phyloP scores from a whole-genome alignment of 2,329 filamentous ascomycete genomes.

The Colletotrichum liriopes region DNA sequence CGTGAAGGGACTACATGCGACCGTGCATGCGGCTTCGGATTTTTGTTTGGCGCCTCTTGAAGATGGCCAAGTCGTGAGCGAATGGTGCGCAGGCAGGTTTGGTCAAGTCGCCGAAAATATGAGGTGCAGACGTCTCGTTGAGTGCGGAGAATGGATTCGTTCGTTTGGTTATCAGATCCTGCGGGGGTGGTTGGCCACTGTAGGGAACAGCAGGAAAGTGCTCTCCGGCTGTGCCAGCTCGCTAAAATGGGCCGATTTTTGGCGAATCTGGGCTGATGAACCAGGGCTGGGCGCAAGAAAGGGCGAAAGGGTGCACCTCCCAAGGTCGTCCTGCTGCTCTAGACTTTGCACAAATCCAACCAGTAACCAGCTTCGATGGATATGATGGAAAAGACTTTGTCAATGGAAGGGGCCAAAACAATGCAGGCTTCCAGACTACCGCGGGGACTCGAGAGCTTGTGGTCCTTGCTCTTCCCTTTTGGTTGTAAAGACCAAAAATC shows the following conservation, averaged over 20 bases:
- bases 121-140: constrained; percentile 40
- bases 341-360: neutral
- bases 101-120: constrained; percentile 40
- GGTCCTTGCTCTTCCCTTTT: neutral
- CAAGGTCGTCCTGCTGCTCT: constrained; percentile 8
- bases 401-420: too few species aligned
- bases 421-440: neutral
- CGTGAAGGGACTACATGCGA: constrained; percentile 63
- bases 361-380: neutral
- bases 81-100: constrained; percentile 25
- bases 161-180: constrained; percentile 44
- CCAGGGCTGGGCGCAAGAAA: constrained; percentile 37
- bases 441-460: neutral
- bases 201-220: constrained; percentile 32
- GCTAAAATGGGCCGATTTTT: constrained; percentile 47
- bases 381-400: neutral
- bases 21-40: constrained; percentile 43
- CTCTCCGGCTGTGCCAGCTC: constrained; percentile 32
- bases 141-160: constrained; percentile 43
- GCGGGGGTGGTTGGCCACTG: constrained; percentile 41
- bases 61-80: constrained; percentile 1
- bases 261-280: constrained; percentile 47
- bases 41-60: constrained; percentile 19
- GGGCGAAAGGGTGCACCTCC: constrained; percentile 31
- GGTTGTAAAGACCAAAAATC: constrained; percentile 1